Base-by-base conservation (phyloP, 1,284 basidiomycete genomes). In the Mixia osmundae region DNA sequence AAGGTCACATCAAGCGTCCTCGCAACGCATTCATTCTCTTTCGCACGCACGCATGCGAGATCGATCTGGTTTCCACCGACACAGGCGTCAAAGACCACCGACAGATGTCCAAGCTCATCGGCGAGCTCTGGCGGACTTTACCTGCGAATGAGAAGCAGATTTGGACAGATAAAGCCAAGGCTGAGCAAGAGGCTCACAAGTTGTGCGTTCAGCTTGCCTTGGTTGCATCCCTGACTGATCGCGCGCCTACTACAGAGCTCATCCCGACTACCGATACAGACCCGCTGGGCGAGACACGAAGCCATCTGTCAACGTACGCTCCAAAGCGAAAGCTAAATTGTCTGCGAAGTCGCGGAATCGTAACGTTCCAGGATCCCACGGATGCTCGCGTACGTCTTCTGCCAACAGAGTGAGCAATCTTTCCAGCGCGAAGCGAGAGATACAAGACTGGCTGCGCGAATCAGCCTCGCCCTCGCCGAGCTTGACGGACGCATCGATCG, bases 1-100 rank as follows among this genome's bases (percentile, higher is more conserved):
- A 71, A 0, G 61, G 61, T 18, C 76, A 87, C 56, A 79, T 87
- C 53, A 80, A 83, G 32, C 71, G 83, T 23, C 83, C 83, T 0
- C 75, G 80, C 22, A 91, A 91, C 57, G 82, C 85, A 32, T 91
- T 89, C 60, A 89, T 91, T 50, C 70, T 91, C 54, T 91, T 85
- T 59, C 69, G 85, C 42, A 78, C 77, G 23, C 76, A 79, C 36
- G 82, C 83, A 52, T 79, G 83, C 49, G 66, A 69, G 35, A 14
- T 46, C 40, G 16, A 40, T 22, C 37, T 37, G 2, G 25, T 44
- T 2, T 44, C 43, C 2, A 35, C 41, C 14, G 44, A 35, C 8
- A 42, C 48, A 26, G 45, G 43, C 11, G 48, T 52, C 40, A 47
- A 40, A 27, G 52, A 54, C 34, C 48, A 49, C 33, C 48, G 52